Evolutionary conservation across 2,329 filamentous ascomycete species (phyloP).

Genomic region (Cordyceps cateniannulata): DNA sequence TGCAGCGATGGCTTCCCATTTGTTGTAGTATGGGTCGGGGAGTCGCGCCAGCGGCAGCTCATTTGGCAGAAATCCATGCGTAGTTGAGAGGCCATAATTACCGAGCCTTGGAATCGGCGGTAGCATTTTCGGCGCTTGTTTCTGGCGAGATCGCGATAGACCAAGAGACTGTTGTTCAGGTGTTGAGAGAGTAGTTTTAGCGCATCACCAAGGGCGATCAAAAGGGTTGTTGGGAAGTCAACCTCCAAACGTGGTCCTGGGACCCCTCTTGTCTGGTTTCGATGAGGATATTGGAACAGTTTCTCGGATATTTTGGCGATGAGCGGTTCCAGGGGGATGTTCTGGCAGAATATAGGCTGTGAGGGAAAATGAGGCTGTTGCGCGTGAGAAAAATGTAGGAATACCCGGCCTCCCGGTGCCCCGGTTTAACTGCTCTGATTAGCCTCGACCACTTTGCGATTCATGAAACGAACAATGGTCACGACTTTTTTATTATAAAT

Average conservation of each 20-base stretch:
- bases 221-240: background rate
- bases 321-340: too few species aligned
- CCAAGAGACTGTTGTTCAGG: background rate
- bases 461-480: background rate
- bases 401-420: background rate
- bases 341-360: background rate
- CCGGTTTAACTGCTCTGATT: background rate
- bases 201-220: background rate
- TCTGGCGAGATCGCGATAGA: background rate
- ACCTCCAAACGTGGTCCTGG: too few species aligned
- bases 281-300: too few species aligned
- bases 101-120: conserved; percentile 56
- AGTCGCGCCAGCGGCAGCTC: conserved; percentile 73
- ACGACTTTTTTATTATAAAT: background rate
- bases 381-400: background rate
- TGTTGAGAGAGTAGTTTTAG: background rate
- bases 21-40: conserved; percentile 85
- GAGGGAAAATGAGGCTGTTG: background rate
- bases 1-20: conserved; percentile 81
- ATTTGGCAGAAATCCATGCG: conserved; percentile 82
- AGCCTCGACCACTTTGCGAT: background rate
- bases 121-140: conserved; percentile 38
- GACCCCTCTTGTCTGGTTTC: background rate
- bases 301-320: too few species aligned
- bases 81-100: conserved; percentile 73